phyloP scores from a whole-genome alignment of 306 rosid species.

The Carpinus viminea region DNA sequence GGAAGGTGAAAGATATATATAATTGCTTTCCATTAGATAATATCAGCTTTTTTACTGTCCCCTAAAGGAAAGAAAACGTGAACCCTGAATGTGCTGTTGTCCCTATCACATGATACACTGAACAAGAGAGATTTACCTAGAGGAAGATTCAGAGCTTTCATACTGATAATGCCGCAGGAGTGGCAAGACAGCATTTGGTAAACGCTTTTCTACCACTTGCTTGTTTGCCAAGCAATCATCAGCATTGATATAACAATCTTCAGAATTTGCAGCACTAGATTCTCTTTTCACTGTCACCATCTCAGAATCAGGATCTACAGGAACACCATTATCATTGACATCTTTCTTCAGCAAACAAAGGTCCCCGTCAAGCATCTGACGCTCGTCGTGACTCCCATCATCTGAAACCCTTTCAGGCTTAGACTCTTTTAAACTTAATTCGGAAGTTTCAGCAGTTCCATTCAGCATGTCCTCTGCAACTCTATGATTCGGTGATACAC shows the following conservation, averaged over 20 bases:
- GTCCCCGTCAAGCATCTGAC: slow-evolving; percentile 44
- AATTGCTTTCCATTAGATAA: too few relatives aligned
- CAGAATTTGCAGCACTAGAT: slow-evolving; percentile 41
- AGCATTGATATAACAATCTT: slow-evolving; percentile 53
- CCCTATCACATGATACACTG: slow-evolving; percentile 11
- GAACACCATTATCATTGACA: slow-evolving; percentile 32
- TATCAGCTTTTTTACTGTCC: slow-evolving; percentile 3
- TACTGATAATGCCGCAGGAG: slow-evolving; percentile 82
- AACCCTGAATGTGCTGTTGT: neutral
- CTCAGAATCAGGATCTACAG: slow-evolving; percentile 48
- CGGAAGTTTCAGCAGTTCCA: slow-evolving; percentile 40
- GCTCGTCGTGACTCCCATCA: slow-evolving; percentile 34
- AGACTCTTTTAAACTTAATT: slow-evolving; percentile 41
- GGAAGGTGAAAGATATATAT: neutral
- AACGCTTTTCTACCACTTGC: slow-evolving; percentile 65
- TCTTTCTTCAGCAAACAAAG: slow-evolving; percentile 36
- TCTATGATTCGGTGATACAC: slow-evolving; percentile 36
- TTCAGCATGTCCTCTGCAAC: slow-evolving; percentile 41
- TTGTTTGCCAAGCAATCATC: slow-evolving; percentile 61
- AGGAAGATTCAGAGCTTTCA: slow-evolving; percentile 98
- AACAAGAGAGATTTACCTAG: slow-evolving; percentile 63
- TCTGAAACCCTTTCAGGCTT: slow-evolving; percentile 30
- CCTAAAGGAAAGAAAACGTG: neutral
- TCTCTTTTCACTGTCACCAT: slow-evolving; percentile 42
- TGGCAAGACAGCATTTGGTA: slow-evolving; percentile 82